Conservation (phyloP, 306 rosid species). For the Hippophae rhamnoides region DNA sequence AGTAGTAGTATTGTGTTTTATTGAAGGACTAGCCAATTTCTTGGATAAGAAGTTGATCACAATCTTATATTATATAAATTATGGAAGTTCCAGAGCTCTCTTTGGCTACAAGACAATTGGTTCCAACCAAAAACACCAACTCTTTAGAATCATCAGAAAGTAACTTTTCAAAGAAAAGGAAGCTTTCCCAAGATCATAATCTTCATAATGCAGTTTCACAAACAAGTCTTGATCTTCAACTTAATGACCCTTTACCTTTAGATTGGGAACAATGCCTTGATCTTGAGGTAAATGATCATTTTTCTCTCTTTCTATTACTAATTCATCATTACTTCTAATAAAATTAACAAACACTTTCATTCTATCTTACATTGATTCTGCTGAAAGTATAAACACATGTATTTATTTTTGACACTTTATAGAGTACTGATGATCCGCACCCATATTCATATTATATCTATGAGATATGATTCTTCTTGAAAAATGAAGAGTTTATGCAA, state of each 20-base stretch:
- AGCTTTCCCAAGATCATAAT: slow-evolving; percentile 23
- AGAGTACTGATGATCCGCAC: too few species aligned
- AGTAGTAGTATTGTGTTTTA: too few species aligned
- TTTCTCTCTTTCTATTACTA: neutral
- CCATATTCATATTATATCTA: too few species aligned
- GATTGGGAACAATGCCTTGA: slow-evolving; percentile 56
- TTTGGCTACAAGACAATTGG: slow-evolving; percentile 22
- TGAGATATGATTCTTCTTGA: too few species aligned
- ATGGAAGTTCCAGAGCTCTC: slow-evolving; percentile 31
- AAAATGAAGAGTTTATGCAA: too few species aligned
- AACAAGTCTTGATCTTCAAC: slow-evolving; percentile 21
- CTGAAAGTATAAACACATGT: too few species aligned
- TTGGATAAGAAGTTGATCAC: neutral
- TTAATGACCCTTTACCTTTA: slow-evolving; percentile 32
- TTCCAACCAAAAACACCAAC: neutral
- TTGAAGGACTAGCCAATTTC: too few species aligned
- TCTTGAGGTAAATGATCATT: slow-evolving; percentile 25
- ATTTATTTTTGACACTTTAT: too few species aligned
- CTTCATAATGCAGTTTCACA: slow-evolving; percentile 2
- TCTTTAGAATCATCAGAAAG: slow-evolving; percentile 2
- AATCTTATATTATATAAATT: neutral
- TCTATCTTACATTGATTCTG: too few species aligned
- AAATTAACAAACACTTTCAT: too few species aligned
- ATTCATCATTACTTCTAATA: too few species aligned
- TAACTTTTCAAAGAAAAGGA: slow-evolving; percentile 25